Percentiles rank a stretch among this genome's conserved stretches.
Conservation (phyloP, 2,329 filamentous ascomycete species). For the Chalaropsis ovoidea region DNA sequence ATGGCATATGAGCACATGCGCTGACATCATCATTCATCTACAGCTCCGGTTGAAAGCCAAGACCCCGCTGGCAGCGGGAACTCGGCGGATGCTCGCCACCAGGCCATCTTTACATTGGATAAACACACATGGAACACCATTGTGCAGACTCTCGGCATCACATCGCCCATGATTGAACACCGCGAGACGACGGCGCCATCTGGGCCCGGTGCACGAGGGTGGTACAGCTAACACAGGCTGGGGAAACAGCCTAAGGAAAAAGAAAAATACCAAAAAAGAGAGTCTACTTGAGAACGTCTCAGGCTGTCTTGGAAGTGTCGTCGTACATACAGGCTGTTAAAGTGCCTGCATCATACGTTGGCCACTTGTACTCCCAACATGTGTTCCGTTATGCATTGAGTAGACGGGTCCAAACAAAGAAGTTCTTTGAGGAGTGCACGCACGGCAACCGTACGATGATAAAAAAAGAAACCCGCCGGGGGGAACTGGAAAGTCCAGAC, state of each 20-base stretch:
- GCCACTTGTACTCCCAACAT: too few relatives aligned
- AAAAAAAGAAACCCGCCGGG: too few relatives aligned
- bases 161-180: slow-evolving; percentile 75
- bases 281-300: too few relatives aligned
- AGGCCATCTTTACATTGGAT: slow-evolving; percentile 81
- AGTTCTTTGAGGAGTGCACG: too few relatives aligned
- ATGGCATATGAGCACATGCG: too few relatives aligned
- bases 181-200: slow-evolving; percentile 49
- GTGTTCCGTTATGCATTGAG: too few relatives aligned
- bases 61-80: slow-evolving; percentile 40
- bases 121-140: slow-evolving; percentile 73
- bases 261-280: not conserved
- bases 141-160: slow-evolving; percentile 64
- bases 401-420: too few relatives aligned
- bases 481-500: too few relatives aligned
- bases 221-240: slow-evolving; percentile 47
- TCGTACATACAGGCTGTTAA: too few relatives aligned
- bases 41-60: slow-evolving; percentile 37
- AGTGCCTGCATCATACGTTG: too few relatives aligned
- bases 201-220: slow-evolving; percentile 49
- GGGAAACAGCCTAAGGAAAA: not conserved
- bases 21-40: not conserved
- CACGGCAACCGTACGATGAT: too few relatives aligned
- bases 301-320: too few relatives aligned
- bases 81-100: slow-evolving; percentile 52